Conservation (phyloP, 345 rosid species). For the Acer negundo region DNA sequence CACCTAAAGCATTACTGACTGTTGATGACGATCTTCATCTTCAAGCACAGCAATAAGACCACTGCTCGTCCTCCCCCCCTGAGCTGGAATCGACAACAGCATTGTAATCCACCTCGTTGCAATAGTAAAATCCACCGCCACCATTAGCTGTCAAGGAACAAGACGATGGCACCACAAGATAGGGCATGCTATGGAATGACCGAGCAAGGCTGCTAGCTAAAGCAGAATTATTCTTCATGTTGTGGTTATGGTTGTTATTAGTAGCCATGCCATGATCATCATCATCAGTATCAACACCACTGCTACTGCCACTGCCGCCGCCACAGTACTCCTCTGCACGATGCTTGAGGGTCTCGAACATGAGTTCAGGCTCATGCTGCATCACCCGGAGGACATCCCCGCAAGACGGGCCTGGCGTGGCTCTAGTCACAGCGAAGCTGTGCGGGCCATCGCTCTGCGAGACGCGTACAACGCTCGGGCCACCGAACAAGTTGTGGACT, state of each 20-base stretch:
- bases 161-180: conserved; percentile 50
- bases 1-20: not conserved
- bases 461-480: conserved; percentile 87
- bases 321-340: conserved; percentile 63
- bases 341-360: conserved; percentile 91
- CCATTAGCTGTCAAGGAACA: conserved; percentile 68
- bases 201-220: conserved; percentile 62
- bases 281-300: conserved; percentile 29
- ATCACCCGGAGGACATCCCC: conserved; percentile 87
- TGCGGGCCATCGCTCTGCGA: conserved; percentile 93
- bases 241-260: not conserved
- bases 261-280: conserved; percentile 30
- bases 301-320: conserved; percentile 35
- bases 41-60: conserved; percentile 71
- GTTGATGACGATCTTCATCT: not conserved
- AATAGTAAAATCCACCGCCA: conserved; percentile 59
- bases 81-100: conserved; percentile 34
- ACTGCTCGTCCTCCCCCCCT: conserved; percentile 61
- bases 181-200: conserved; percentile 91
- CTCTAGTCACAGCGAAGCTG: conserved; percentile 87
- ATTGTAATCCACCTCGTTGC: conserved; percentile 49
- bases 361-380: conserved; percentile 98
- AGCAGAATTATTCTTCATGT: conserved; percentile 25
- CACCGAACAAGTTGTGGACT: conserved; percentile 89
- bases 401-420: conserved; percentile 78